A percentile compares a stretch with the other conserved stretches of the same genome.
Evolutionary conservation across 2,329 filamentous ascomycete species (phyloP).

Genomic region (Colletotrichum eremochloae): DNA sequence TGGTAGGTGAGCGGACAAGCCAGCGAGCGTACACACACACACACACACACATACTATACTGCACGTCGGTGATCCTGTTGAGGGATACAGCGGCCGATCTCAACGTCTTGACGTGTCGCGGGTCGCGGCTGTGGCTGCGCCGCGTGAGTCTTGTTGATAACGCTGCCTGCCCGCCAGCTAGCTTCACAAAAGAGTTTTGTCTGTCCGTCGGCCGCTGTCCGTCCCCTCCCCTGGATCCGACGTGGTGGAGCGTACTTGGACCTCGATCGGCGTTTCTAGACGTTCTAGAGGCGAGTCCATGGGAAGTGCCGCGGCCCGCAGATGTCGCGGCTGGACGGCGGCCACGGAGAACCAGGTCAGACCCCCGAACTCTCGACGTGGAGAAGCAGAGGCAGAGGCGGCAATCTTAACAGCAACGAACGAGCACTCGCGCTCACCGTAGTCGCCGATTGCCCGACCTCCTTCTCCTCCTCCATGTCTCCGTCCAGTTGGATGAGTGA

Average conservation of each 20-base stretch:
- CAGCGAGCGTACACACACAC: background rate
- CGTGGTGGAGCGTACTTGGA: background rate
- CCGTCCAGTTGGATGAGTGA: background rate
- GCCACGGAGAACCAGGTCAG: background rate
- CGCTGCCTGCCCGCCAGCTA: too few species aligned
- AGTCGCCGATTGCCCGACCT: slow-evolving; percentile 16
- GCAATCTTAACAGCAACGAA: too few species aligned
- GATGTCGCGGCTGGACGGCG: background rate
- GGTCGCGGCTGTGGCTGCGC: background rate
- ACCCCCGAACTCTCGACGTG: background rate
- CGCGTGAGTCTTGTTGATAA: too few species aligned
- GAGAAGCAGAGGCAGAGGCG: background rate
- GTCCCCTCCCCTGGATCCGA: background rate
- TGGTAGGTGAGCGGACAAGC: slow-evolving; percentile 10
- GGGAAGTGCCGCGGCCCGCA: slow-evolving; percentile 4
- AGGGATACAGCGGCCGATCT: background rate
- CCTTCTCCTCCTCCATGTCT: background rate
- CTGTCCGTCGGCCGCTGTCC: background rate
- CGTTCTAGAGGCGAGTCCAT: slow-evolving; percentile 25
- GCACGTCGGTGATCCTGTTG: slow-evolving; percentile 21
- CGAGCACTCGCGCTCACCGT: background rate
- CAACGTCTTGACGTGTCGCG: background rate
- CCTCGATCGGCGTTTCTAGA: slow-evolving; percentile 7
- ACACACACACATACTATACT: background rate
- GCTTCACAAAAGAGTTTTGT: background rate